Conservation (phyloP, 1,139 yeast species). For the Hanseniaspora uvarum region DNA sequence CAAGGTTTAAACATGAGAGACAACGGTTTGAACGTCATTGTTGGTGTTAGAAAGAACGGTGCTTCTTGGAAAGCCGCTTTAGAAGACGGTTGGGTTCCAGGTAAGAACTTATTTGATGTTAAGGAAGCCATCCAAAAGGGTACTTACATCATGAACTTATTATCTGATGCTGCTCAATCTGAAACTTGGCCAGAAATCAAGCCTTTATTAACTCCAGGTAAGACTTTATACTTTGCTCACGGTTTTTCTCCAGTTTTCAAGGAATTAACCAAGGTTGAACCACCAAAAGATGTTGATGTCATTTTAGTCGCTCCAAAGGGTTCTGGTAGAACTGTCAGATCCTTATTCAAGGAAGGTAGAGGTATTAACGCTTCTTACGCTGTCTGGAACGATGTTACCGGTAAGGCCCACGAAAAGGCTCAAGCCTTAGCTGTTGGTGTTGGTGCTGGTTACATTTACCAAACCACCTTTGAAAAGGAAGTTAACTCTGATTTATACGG, state of each 20-base stretch:
- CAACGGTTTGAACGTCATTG: conserved; percentile 92
- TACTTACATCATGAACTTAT: conserved; percentile 91
- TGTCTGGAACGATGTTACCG: conserved; percentile 98
- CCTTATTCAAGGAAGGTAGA: conserved; percentile 99
- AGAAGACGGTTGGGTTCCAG: conserved; percentile 99
- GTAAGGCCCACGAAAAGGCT: conserved; percentile 98
- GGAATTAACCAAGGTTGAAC: conserved; percentile 89
- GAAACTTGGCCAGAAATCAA: conserved; percentile 86
- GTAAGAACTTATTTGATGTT: conserved; percentile 92
- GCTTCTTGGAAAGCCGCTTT: conserved; percentile 99
- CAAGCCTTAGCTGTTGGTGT: conserved; percentile 97
- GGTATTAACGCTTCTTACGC: conserved; percentile 99
- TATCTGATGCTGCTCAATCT: conserved; percentile 98
- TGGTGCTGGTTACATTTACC: conserved; percentile 99
- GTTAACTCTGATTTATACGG: conserved; percentile 98
- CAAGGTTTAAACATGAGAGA: conserved; percentile 99
- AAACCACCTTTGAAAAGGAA: conserved; percentile 98
- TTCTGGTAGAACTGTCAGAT: conserved; percentile 98
- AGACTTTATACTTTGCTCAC: conserved; percentile 97
- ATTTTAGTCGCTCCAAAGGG: conserved; percentile 99
- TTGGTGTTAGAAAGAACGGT: conserved; percentile 98
- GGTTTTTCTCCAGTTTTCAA: conserved; percentile 99
- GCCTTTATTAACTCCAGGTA: conserved; percentile 91
- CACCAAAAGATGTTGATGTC: conserved; percentile 91
- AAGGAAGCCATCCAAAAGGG: conserved; percentile 86